Conservation (phyloP, 2,329 filamentous ascomycete species). For the Aphanocladium album region DNA sequence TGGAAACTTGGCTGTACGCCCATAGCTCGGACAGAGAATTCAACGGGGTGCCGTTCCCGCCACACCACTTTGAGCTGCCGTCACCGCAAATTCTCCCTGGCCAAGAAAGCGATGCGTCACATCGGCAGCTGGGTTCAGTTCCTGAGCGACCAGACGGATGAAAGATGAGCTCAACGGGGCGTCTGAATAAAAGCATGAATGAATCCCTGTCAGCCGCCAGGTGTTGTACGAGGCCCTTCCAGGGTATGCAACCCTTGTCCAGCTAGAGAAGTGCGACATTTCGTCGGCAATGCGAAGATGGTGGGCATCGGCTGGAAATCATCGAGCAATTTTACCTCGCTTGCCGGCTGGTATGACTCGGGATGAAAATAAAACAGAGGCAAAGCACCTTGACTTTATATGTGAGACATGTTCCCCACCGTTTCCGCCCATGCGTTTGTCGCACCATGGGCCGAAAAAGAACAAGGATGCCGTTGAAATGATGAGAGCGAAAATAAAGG, state of each 20-base stretch:
- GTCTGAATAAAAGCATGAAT: not conserved
- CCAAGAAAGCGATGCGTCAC: slow-evolving; percentile 22
- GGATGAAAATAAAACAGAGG: slow-evolving; percentile 8
- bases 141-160: slow-evolving; percentile 23
- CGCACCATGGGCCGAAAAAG: slow-evolving; percentile 1
- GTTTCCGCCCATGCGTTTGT: slow-evolving; percentile 6
- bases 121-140: slow-evolving; percentile 25
- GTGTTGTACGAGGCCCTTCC: not conserved
- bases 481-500: not conserved
- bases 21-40: slow-evolving; percentile 44
- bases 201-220: not conserved
- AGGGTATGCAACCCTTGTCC: not conserved
- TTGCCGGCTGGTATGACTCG: not conserved
- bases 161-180: not conserved
- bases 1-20: slow-evolving; percentile 41
- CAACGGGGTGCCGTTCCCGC: slow-evolving; percentile 40
- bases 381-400: not conserved
- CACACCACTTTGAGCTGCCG: slow-evolving; percentile 41
- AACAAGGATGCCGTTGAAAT: not conserved
- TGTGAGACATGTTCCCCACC: slow-evolving; percentile 10
- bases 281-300: not conserved
- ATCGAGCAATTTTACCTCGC: not conserved
- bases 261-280: not conserved
- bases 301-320: not conserved
- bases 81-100: slow-evolving; percentile 40